These are phyloP conservation scores for Penicillium vulpinum DNA, from an alignment of 2,329 filamentous ascomycete species.

Conservation along the genomic window DNA sequence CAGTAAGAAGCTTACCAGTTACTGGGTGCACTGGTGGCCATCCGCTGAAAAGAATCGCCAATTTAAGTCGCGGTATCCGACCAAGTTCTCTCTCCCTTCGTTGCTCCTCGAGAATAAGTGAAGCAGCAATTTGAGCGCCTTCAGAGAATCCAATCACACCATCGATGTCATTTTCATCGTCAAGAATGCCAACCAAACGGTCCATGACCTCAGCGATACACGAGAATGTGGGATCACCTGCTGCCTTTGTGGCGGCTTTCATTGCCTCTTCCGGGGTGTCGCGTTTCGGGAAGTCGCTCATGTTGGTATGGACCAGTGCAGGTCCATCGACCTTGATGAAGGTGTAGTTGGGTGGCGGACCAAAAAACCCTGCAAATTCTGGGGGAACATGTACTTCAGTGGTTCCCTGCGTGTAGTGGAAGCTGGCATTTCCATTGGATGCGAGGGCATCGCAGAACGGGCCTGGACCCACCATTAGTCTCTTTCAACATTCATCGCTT, in stretches of 20 bases:
- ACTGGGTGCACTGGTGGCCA: constrained; percentile 22
- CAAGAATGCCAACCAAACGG: constrained; percentile 18
- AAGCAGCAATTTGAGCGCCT: constrained; percentile 26
- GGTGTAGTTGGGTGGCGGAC: constrained; percentile 23
- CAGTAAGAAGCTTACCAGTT: constrained; percentile 17
- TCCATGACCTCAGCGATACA: constrained; percentile 15
- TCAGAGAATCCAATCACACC: constrained; percentile 31
- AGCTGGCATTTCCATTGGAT: constrained; percentile 14
- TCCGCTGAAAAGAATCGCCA: constrained; percentile 24
- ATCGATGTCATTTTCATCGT: constrained; percentile 22
- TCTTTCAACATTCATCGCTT: neutral
- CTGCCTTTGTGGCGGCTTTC: constrained; percentile 12
- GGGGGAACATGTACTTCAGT: constrained; percentile 12
- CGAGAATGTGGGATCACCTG: constrained; percentile 16
- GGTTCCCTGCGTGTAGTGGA: constrained; percentile 20
- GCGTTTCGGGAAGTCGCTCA: constrained; percentile 21
- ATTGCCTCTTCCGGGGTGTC: constrained; percentile 21
- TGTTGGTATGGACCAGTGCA: constrained; percentile 10
- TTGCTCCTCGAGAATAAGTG: constrained; percentile 25
- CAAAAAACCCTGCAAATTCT: constrained; percentile 22
- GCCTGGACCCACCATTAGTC: constrained; percentile 8
- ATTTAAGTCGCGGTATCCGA: constrained; percentile 22
- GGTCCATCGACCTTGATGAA: constrained; percentile 14
- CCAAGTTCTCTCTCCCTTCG: constrained; percentile 14
- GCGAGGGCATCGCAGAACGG: constrained; percentile 19